These are phyloP conservation scores for Phaeotremella skinneri DNA, from an alignment of 768 basidiomycete genomes.

Conservation along the genomic window DNA sequence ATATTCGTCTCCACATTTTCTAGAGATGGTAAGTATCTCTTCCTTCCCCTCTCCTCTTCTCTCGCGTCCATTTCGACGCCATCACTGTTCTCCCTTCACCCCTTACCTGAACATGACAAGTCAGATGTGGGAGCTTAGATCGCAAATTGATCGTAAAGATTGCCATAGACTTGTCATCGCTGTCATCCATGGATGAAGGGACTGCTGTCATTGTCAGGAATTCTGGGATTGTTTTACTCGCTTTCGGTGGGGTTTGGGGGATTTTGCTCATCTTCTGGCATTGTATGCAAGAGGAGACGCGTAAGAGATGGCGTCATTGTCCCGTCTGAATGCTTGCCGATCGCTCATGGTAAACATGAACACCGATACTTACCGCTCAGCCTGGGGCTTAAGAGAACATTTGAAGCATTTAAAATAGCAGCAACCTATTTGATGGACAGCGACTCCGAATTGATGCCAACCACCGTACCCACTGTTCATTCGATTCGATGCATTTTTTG, in stretches of 20 bases:
- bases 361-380: no score
- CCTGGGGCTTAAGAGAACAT: no score
- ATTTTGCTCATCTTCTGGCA: background rate
- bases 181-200: background rate
- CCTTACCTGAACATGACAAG: no score
- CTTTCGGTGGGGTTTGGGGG: background rate
- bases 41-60: no score
- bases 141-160: no score
- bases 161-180: background rate
- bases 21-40: no score
- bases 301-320: background rate
- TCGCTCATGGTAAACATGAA: no score
- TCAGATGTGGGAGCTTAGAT: no score
- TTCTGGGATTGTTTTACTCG: background rate
- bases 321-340: background rate
- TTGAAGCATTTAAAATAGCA: no score
- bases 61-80: no score
- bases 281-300: background rate
- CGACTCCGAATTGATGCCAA: background rate
- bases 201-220: background rate
- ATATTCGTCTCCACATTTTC: no score
- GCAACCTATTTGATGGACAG: background rate
- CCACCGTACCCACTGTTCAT: background rate
- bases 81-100: no score
- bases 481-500: slow-evolving; percentile 21